A percentile compares a stretch with the other conserved stretches of the same genome.
phyloP scores from a whole-genome alignment of 106 monocot species.

The Cymbidium sinense region DNA sequence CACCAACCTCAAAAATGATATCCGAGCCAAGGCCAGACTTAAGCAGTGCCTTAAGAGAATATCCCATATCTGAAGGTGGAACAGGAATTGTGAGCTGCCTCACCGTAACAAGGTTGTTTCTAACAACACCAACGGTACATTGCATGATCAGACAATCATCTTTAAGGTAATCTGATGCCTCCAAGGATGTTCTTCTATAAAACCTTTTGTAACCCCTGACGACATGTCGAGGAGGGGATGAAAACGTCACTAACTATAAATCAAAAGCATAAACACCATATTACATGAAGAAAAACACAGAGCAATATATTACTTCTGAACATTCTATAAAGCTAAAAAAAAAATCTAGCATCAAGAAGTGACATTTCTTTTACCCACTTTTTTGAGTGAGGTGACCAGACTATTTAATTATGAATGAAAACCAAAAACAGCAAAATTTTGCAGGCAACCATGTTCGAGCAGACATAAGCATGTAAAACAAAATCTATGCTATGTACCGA shows the following conservation, averaged over 20 bases:
- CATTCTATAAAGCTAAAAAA: too few species aligned
- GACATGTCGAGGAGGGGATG: neutral
- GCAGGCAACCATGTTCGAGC: too few species aligned
- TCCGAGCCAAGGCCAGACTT: conserved; percentile 21
- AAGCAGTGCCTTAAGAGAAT: conserved; percentile 18
- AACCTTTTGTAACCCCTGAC: conserved; percentile 41
- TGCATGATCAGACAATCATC: conserved; percentile 28
- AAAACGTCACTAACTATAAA: neutral
- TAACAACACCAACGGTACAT: conserved; percentile 47
- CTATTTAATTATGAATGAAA: too few species aligned
- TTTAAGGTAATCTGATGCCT: conserved; percentile 36
- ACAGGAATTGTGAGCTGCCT: conserved; percentile 18
- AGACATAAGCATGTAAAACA: too few species aligned
- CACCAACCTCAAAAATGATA: conserved; percentile 28
- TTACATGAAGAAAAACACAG: too few species aligned
- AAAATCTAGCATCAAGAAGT: too few species aligned
- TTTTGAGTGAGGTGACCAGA: too few species aligned
- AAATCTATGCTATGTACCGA: too few species aligned
- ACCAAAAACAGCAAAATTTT: too few species aligned
- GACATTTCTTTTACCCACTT: too few species aligned
- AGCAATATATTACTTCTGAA: too few species aligned
- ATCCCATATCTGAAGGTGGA: conserved; percentile 28
- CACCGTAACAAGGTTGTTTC: conserved; percentile 21
- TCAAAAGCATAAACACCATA: too few species aligned
- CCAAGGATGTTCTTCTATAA: conserved; percentile 28